Percentiles rank a stretch among this genome's conserved stretches.
Evolutionary conservation across 495 filamentous ascomycete genomes (phyloP).

Genomic region (Tuber borchii): DNA sequence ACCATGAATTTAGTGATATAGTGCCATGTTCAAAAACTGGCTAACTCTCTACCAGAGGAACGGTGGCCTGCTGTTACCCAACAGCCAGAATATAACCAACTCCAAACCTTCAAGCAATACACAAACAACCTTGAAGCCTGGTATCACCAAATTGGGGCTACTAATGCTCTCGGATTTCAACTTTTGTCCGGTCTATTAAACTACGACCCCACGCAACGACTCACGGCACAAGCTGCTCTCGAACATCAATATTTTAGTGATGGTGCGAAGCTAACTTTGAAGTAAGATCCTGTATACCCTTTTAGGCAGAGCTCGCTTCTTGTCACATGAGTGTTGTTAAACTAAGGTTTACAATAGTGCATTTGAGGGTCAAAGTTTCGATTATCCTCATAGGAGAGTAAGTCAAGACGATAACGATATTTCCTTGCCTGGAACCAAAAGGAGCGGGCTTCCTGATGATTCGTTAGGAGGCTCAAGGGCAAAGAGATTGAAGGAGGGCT

Average conservation of each 20-base stretch:
- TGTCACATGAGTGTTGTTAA: slow-evolving; percentile 37
- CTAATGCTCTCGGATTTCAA: slow-evolving; percentile 62
- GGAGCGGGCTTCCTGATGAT: slow-evolving; percentile 82
- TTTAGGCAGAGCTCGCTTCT: neutral
- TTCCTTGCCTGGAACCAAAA: slow-evolving; percentile 81
- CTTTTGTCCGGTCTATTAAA: slow-evolving; percentile 75
- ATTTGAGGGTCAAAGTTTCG: slow-evolving; percentile 77
- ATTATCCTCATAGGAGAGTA: slow-evolving; percentile 85
- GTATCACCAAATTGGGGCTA: slow-evolving; percentile 49
- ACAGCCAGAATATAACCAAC: slow-evolving; percentile 75
- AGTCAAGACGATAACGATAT: slow-evolving; percentile 95
- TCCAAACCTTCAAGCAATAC: slow-evolving; percentile 50
- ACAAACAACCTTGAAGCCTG: slow-evolving; percentile 53
- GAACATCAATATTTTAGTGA: slow-evolving; percentile 78
- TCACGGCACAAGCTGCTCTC: slow-evolving; percentile 78
- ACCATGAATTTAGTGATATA: neutral
- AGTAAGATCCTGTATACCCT: slow-evolving; percentile 14
- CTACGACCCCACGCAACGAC: slow-evolving; percentile 82
- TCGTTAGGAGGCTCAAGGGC: slow-evolving; percentile 55
- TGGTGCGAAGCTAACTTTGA: slow-evolving; percentile 41
- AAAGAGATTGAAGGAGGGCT: slow-evolving; percentile 63
- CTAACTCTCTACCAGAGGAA: slow-evolving; percentile 49
- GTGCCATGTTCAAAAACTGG: neutral
- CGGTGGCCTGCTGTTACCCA: slow-evolving; percentile 73
- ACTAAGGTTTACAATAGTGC: slow-evolving; percentile 68